phyloP scores from a whole-genome alignment of 805 yeast species.

The Cyberlindnera sargentensis region DNA sequence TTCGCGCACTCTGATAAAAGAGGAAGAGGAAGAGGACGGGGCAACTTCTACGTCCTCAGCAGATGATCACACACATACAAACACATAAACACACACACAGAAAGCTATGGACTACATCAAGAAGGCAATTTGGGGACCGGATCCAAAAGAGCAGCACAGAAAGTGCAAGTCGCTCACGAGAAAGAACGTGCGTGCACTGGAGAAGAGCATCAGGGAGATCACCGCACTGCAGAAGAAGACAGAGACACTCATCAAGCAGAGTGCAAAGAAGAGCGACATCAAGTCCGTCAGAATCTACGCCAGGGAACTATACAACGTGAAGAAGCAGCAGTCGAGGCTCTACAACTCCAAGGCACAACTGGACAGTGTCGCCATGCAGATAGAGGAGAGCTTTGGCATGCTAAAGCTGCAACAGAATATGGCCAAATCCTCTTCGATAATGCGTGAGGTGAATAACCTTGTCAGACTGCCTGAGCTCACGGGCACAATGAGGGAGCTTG shows the following conservation, averaged over 20 bases:
- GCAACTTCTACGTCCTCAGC: too few relatives aligned
- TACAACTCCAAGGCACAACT: conserved; percentile 79
- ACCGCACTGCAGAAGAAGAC: conserved; percentile 69
- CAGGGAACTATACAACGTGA: conserved; percentile 65
- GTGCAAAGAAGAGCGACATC: conserved; percentile 71
- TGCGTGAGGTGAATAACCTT: conserved; percentile 82
- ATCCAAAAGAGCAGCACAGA: conserved; percentile 77
- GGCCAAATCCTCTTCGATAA: conserved; percentile 68
- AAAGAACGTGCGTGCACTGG: conserved; percentile 78
- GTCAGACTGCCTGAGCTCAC: conserved; percentile 74
- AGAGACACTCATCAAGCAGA: conserved; percentile 61
- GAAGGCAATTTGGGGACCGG: conserved; percentile 93
- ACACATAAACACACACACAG: too few relatives aligned
- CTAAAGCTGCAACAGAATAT: conserved; percentile 75
- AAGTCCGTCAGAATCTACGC: conserved; percentile 77
- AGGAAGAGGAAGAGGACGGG: too few relatives aligned
- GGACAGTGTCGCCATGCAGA: conserved; percentile 79
- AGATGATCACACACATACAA: too few relatives aligned
- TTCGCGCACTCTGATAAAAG: too few relatives aligned
- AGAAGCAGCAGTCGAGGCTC: conserved; percentile 67
- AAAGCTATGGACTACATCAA: conserved; percentile 70
- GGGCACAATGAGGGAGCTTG: conserved; percentile 77
- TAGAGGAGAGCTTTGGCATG: conserved; percentile 87
- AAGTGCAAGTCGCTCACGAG: conserved; percentile 75
- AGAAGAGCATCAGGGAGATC: conserved; percentile 53